phyloP scores from a whole-genome alignment of 352 stramenopile genomes.

The Thalassiosira delicatula region DNA sequence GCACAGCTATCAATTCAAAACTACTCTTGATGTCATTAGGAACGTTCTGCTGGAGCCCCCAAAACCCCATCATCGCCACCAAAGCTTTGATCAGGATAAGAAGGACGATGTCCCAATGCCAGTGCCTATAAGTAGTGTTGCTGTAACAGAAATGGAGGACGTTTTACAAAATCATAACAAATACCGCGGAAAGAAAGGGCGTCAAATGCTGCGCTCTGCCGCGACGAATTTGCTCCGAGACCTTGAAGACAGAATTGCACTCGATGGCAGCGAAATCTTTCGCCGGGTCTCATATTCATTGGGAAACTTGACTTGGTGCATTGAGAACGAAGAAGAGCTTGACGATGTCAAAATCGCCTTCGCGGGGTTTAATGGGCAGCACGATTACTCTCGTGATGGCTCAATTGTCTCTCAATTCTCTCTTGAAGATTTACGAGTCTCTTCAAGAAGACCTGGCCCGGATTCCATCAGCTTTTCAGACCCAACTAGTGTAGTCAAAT shows the following conservation, averaged over 20 bases:
- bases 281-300: constrained; percentile 62
- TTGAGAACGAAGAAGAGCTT: constrained; percentile 56
- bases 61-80: constrained; percentile 43
- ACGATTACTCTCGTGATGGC: constrained; percentile 65
- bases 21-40: constrained; percentile 70
- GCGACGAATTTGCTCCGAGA: constrained; percentile 61
- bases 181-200: constrained; percentile 52
- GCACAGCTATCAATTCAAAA: constrained; percentile 70
- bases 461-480: constrained; percentile 68
- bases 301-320: constrained; percentile 61
- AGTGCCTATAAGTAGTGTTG: constrained; percentile 41
- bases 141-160: constrained; percentile 61
- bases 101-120: neutral
- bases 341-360: constrained; percentile 73
- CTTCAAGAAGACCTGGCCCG: constrained; percentile 55
- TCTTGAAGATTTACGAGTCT: constrained; percentile 67
- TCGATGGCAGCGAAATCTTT: constrained; percentile 47
- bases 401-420: constrained; percentile 55
- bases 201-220: constrained; percentile 40
- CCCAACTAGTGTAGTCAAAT: constrained; percentile 60
- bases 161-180: constrained; percentile 33
- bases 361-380: constrained; percentile 63
- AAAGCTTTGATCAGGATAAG: constrained; percentile 39
- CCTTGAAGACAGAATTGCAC: constrained; percentile 55
- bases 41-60: constrained; percentile 65